These are phyloP conservation scores for Kuraishia borneana DNA, from an alignment of 805 yeast genomes.

Conservation along the genomic window DNA sequence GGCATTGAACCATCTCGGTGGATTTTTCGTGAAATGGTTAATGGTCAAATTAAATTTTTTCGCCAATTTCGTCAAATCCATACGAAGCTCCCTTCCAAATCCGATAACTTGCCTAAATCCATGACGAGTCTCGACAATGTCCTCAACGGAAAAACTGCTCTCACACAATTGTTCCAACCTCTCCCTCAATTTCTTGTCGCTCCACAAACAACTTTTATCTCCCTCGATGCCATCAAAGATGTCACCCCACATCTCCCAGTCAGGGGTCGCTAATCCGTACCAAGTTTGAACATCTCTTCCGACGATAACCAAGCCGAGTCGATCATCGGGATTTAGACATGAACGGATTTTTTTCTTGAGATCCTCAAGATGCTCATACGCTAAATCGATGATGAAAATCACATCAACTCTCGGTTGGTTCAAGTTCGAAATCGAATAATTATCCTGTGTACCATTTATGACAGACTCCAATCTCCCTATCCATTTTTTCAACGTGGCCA, in stretches of 20 bases:
- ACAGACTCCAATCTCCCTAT: neutral
- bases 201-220: neutral
- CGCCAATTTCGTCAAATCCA: neutral
- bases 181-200: neutral
- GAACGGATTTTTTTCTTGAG: too few relatives aligned
- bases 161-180: neutral
- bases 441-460: neutral
- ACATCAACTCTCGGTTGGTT: neutral
- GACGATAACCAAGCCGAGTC: neutral
- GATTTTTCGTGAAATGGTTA: too few relatives aligned
- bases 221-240: neutral
- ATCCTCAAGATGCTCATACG: too few relatives aligned
- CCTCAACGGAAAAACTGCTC: neutral
- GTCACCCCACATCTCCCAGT: neutral
- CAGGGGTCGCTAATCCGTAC: neutral
- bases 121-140: neutral
- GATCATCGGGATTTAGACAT: neutral
- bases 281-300: neutral
- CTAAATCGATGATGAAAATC: neutral
- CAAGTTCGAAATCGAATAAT: neutral
- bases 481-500: constrained; percentile 1
- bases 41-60: neutral
- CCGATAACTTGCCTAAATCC: neutral
- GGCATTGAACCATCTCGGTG: too few relatives aligned
- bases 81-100: too few relatives aligned